Evolutionary conservation across 352 stramenopile species (phyloP), one percentile per base, ranked within the genome.

Genomic region (Phytophthora europaea): DNA sequence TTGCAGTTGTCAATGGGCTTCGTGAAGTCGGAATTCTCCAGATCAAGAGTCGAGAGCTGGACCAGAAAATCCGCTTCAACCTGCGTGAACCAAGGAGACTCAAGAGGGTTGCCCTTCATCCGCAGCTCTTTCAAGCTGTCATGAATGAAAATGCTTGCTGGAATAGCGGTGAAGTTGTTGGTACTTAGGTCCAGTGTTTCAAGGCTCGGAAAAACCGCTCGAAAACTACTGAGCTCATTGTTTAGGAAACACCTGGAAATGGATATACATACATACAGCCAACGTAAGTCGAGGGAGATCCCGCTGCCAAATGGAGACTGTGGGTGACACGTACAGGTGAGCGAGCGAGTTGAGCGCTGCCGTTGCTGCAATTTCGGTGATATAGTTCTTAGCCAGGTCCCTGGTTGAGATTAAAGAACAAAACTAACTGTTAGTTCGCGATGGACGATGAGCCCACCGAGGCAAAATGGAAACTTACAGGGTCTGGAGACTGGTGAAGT

Each of bases 91-190:
- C 60, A 75, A 51, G 77, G 77, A 15, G 63, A 70, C 23, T 47
- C 26, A 22, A 83, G 60, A 9, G 82, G 85, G 56, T 93, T 92
- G 26, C 70, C 56, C 1, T 80, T 70, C 18, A 93, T 66, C 33
- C 83, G 73, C 10, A 93, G 67, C 36, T 75, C 61, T 47, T 80
- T 60, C 20, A 93, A 74, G 4, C 61, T 78, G 16, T 76, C 54
- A 65, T 90, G 81, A 7, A 78, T 73, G 60, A 86, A 93, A 10
- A 93, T 75, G 6, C 75, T 73, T 4, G 61, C 33, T 2, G 84
- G 86, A 31, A 91, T 84, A 16, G 70, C 73, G 1, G 79, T 82
- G 33, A 93, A 75, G 8, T 85, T 76, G 70, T 93, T 93, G 65
- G 64, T 40, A 9, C 72, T 82, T 31, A 93, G 43, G 57, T 92